Base-by-base conservation (phyloP, 352 stramenopile genomes). In the Halophytophthora batemanensis region DNA sequence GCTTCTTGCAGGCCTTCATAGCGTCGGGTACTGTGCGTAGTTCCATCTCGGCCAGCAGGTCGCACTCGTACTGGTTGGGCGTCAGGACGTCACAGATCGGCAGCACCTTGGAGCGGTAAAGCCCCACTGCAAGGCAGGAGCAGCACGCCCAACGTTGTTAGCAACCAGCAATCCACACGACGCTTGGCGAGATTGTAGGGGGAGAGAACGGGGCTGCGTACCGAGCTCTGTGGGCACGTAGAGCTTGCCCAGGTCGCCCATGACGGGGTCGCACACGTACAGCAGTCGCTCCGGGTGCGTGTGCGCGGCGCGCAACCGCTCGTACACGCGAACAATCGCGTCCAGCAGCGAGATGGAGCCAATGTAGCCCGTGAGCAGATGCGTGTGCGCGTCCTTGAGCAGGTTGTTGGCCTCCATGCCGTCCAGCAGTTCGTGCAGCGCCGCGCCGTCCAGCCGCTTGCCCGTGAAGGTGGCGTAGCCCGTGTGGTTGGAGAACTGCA, bases 401-500 rank as follows among this genome's bases (percentile, higher is more conserved):
- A 94, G 56, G 18, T 75, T 47, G 47, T 94, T 94, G 31, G 53
- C 67, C 62, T 88, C 64, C 50, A 94, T 71, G n/a, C 83, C 83
- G 43, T 88, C 72, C 22, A 94, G 64, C 28, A 94, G 66, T 37
- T 91, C 81, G 36, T 89, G 68, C 45, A 94, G 47, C 60, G 92
- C 81, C 29, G 87, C 74, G 40, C 81, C 79, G 23, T 64, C 74
- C 52, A 92, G 81, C 8, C 77, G 73, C 46, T 85, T 81, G 49
- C 82, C 82, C 18, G 67, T 77, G 54, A 90, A 91, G 45, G 80
- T 81, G 33, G 57, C 59, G 69, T 93, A 95, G 3, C 84, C 84
- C 23, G 80, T 91, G 66, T 93, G 82, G 64, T 95, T 93, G 69
- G 82, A 91, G 53, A 95, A 92, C 54, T 95, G 82, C 17, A 95